These are phyloP conservation scores for Flaveria floridana DNA, from an alignment of 140 eudicot species.

Conservation along the genomic window DNA sequence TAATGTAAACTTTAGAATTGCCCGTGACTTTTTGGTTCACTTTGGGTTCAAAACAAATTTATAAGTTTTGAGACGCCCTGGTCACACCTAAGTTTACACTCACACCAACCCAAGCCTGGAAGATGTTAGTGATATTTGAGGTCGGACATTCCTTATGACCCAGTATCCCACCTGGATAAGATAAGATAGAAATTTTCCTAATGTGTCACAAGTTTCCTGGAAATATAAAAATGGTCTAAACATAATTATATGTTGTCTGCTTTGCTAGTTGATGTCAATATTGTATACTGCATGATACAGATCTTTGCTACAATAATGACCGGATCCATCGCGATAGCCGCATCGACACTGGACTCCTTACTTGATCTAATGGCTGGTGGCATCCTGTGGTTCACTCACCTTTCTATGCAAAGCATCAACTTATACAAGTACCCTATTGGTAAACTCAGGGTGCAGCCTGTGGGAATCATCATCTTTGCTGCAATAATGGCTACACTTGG, in stretches of 20 bases:
- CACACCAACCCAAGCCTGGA: too few relatives aligned
- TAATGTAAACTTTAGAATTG: too few relatives aligned
- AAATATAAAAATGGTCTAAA: not conserved
- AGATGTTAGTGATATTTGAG: not conserved
- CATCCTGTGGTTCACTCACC: conserved; percentile 93
- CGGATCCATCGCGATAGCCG: conserved; percentile 93
- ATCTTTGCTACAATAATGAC: conserved; percentile 79
- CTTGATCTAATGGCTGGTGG: conserved; percentile 98
- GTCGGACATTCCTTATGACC: not conserved
- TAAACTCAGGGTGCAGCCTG: conserved; percentile 90
- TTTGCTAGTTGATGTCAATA: not conserved
- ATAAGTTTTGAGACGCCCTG: too few relatives aligned
- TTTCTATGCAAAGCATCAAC: conserved; percentile 76
- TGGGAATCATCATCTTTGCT: conserved; percentile 87
- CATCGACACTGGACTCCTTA: conserved; percentile 88
- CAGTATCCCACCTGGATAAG: not conserved
- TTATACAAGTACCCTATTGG: conserved; percentile 89
- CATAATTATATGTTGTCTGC: not conserved
- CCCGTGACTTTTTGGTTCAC: too few relatives aligned
- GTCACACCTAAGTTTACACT: too few relatives aligned
- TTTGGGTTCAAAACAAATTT: too few relatives aligned
- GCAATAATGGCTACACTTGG: conserved; percentile 99
- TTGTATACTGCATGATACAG: conserved; percentile 36
- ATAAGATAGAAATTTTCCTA: not conserved
- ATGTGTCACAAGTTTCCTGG: not conserved